phyloP scores from a whole-genome alignment of 768 basidiomycete species.

The Lactarius pseudohatsudake region DNA sequence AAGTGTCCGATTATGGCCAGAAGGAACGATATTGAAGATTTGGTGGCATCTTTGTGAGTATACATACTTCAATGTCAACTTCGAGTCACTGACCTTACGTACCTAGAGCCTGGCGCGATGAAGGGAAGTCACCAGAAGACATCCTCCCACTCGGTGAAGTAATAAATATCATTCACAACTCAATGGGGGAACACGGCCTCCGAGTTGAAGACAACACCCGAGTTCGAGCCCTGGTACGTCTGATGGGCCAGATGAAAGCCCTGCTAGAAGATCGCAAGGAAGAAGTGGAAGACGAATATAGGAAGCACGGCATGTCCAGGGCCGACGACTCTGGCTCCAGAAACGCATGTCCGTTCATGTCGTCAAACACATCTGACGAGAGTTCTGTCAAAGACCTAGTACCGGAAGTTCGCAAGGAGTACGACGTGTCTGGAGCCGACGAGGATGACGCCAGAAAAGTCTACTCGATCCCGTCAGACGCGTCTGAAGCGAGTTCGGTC shows the following conservation, averaged over 20 bases:
- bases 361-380: not conserved
- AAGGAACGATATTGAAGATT: no score
- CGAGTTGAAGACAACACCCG: not conserved
- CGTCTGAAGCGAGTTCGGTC: slow-evolving; percentile 1
- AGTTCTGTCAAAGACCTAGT: not conserved
- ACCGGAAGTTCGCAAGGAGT: not conserved
- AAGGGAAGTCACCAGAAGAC: not conserved
- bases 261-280: not conserved
- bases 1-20: not conserved
- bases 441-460: not conserved
- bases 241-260: not conserved
- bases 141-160: not conserved
- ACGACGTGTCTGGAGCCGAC: not conserved
- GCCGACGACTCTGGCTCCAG: not conserved
- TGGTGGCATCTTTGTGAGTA: not conserved
- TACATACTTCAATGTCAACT: not conserved
- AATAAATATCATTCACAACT: not conserved
- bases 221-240: not conserved
- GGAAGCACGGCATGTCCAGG: not conserved
- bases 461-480: not conserved
- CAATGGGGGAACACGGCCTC: not conserved
- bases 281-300: not conserved
- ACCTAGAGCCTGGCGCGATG: not conserved
- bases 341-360: not conserved
- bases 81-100: not conserved